Conservation (phyloP, 2,329 filamentous ascomycete species). For the Fusarium hostae region DNA sequence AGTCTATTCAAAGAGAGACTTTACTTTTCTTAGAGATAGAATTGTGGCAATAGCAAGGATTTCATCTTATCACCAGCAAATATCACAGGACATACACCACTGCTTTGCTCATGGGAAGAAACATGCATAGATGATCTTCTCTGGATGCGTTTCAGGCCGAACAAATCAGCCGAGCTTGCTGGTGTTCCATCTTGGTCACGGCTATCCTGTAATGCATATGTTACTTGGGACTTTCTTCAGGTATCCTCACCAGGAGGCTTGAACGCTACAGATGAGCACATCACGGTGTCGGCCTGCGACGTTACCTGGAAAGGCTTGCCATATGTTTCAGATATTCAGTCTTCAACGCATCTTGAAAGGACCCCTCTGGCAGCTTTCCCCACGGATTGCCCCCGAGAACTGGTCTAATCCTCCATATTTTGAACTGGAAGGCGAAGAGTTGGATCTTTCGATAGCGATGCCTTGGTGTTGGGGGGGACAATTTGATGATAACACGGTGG, state of each 20-base stretch:
- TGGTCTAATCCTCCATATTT: neutral
- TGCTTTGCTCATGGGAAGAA: neutral
- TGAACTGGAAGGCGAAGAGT: neutral
- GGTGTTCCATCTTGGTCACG: neutral
- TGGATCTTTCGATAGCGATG: neutral
- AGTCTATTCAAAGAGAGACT: neutral
- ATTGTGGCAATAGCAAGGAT: neutral
- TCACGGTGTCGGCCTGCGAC: too few species aligned
- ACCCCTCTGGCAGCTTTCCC: too few species aligned
- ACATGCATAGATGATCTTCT: too few species aligned
- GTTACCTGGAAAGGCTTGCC: neutral
- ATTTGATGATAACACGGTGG: neutral
- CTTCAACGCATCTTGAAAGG: neutral
- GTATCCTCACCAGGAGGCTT: rapidly evolving
- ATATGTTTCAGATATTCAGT: neutral
- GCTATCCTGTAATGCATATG: neutral
- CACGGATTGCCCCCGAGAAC: too few species aligned
- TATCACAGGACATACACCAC: neutral
- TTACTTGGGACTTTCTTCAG: neutral
- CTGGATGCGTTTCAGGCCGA: neutral
- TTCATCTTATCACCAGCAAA: too few species aligned
- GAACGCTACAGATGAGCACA: rapidly evolving
- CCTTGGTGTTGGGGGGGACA: neutral
- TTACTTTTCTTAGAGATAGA: neutral
- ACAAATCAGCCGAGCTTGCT: neutral